A percentile compares a stretch with the other conserved stretches of the same genome.
Conservation (phyloP, 129 eudicot genomes). For the Helianthus tuberosus region DNA sequence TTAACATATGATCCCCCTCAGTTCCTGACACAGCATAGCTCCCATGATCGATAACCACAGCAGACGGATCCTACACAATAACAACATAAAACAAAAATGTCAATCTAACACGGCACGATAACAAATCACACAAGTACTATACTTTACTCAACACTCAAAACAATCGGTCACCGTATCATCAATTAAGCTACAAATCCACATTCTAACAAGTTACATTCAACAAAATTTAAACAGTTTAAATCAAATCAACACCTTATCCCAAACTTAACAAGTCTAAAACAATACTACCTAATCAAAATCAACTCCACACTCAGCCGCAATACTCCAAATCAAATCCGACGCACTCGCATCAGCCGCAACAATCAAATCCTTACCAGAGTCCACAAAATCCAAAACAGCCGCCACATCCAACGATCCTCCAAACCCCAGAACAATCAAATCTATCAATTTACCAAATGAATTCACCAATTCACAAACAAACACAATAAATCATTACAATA, state of each 20-base stretch:
- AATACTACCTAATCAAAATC: conserved; percentile 77
- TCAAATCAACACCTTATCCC: conserved; percentile 10
- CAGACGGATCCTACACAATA: conserved; percentile 43
- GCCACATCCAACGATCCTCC: conserved; percentile 78
- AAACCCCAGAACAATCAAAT: conserved; percentile 49
- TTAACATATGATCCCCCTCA: conserved; percentile 57
- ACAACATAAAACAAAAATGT: not conserved
- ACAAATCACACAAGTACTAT: not conserved
- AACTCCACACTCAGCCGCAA: conserved; percentile 91
- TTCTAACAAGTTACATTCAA: conserved; percentile 3
- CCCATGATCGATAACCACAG: conserved; percentile 57
- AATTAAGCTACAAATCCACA: conserved; percentile 1
- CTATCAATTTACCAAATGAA: conserved; percentile 13
- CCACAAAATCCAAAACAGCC: conserved; percentile 76
- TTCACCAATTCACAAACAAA: conserved; percentile 13
- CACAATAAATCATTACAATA: not conserved
- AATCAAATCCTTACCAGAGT: conserved; percentile 88
- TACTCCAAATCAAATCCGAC: conserved; percentile 83
- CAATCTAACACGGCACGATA: not conserved
- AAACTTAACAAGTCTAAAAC: not conserved
- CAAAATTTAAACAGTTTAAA: not conserved
- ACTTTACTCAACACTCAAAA: conserved; percentile 17
- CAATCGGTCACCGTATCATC: not conserved
- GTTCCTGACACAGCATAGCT: conserved; percentile 55
- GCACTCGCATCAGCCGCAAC: conserved; percentile 81